These are phyloP conservation scores for Salinomyces thailandicus DNA, from an alignment of 2,329 filamentous ascomycete genomes.

Conservation along the genomic window DNA sequence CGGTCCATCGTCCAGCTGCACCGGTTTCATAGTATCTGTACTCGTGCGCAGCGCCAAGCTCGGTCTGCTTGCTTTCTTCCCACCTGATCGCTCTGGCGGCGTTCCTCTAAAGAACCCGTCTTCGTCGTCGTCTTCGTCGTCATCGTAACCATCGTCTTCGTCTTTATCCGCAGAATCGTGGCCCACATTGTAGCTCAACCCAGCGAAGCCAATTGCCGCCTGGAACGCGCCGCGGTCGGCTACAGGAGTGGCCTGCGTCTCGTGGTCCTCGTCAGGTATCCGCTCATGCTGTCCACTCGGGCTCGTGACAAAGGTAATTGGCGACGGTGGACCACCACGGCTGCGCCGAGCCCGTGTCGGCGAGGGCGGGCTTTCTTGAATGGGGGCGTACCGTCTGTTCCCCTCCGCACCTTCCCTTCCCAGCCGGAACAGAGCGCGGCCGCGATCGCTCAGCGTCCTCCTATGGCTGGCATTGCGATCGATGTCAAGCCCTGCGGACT, in stretches of 20 bases:
- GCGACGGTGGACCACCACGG: conserved; percentile 36
- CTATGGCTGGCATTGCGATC: conserved; percentile 27
- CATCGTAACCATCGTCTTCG: conserved; percentile 11
- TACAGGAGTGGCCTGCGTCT: conserved; percentile 32
- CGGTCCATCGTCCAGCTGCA: conserved; percentile 44
- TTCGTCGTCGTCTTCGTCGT: conserved; percentile 10
- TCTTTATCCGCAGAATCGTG: conserved; percentile 18
- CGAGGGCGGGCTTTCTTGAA: conserved; percentile 24
- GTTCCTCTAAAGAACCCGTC: too few relatives aligned
- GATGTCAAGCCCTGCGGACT: conserved; percentile 22
- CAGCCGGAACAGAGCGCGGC: conserved; percentile 36
- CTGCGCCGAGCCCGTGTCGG: not conserved
- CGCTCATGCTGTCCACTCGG: conserved; percentile 24
- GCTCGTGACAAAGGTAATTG: conserved; percentile 29
- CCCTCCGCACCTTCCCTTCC: conserved; percentile 24
- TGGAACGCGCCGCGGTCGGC: conserved; percentile 39
- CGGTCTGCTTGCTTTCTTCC: conserved; percentile 13
- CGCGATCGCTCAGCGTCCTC: conserved; percentile 39
- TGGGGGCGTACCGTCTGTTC: conserved; percentile 37
- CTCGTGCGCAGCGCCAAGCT: conserved; percentile 22
- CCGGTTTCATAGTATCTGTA: conserved; percentile 25
- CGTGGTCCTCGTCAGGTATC: conserved; percentile 27
- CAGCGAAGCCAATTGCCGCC: conserved; percentile 39
- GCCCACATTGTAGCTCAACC: conserved; percentile 35
- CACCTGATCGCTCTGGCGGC: too few relatives aligned